phyloP scores from a whole-genome alignment of 768 basidiomycete species.

The Hygrophoropsis aurantiaca region DNA sequence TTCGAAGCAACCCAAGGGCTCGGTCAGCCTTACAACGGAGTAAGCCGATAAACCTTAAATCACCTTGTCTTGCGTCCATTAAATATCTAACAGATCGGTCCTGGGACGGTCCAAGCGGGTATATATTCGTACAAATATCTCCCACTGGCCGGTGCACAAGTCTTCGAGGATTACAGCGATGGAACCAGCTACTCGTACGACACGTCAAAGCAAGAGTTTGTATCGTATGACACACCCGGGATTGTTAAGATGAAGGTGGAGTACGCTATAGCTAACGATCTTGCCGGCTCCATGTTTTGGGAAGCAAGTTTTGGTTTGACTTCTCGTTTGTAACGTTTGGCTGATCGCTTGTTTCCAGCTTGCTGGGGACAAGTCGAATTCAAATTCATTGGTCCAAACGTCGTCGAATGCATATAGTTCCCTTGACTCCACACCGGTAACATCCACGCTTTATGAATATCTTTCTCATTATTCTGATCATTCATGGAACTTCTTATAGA shows the following conservation, averaged over 20 bases:
- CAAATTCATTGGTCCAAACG: slow-evolving; percentile 57
- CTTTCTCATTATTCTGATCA: not conserved
- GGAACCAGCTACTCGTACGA: slow-evolving; percentile 83
- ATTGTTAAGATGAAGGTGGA: slow-evolving; percentile 66
- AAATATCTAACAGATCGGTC: slow-evolving; percentile 51
- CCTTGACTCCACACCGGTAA: slow-evolving; percentile 54
- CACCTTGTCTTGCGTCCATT: not conserved
- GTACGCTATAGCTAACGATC: slow-evolving; percentile 58
- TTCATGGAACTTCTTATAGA: slow-evolving; percentile 27
- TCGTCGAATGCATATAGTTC: slow-evolving; percentile 46
- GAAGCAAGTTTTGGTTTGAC: slow-evolving; percentile 38
- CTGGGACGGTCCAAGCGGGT: slow-evolving; percentile 67
- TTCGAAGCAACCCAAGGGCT: slow-evolving; percentile 72
- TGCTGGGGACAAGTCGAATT: slow-evolving; percentile 59
- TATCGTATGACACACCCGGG: slow-evolving; percentile 75
- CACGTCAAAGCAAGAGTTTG: slow-evolving; percentile 59
- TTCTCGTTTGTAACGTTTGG: not conserved
- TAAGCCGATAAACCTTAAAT: slow-evolving; percentile 25
- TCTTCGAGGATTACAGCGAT: slow-evolving; percentile 65
- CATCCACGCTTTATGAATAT: not conserved
- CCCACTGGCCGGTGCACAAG: slow-evolving; percentile 59
- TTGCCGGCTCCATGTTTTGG: slow-evolving; percentile 79
- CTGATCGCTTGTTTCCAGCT: slow-evolving; percentile 27
- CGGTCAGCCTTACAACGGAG: slow-evolving; percentile 67
- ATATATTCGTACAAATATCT: slow-evolving; percentile 78